Conservation (phyloP, 192 early-diverging fungal genomes). For the Entomortierella chlamydospora region DNA sequence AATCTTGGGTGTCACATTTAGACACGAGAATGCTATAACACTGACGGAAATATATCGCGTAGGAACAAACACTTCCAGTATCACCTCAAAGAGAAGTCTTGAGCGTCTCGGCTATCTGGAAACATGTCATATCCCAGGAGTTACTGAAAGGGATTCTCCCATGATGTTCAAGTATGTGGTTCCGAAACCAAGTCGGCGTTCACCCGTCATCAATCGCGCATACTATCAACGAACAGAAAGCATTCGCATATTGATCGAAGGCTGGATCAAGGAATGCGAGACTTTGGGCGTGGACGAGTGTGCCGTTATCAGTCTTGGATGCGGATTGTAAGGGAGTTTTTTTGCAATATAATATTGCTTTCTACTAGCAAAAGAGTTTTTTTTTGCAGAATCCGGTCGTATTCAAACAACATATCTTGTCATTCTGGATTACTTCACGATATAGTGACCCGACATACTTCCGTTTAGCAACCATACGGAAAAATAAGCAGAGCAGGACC, state of each 20-base stretch:
- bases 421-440: neutral
- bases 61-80: conserved; percentile 53
- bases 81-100: conserved; percentile 48
- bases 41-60: neutral
- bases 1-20: too few species aligned
- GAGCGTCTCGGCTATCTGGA: conserved; percentile 47
- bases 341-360: neutral
- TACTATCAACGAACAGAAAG: conserved; percentile 42
- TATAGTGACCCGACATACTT: conserved; percentile 47
- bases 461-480: conserved; percentile 20
- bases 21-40: neutral
- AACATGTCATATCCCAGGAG: conserved; percentile 28
- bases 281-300: conserved; percentile 18
- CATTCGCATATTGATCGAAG: conserved; percentile 37
- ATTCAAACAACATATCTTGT: neutral
- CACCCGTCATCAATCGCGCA: conserved; percentile 51
- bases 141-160: conserved; percentile 37
- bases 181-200: conserved; percentile 35
- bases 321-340: conserved; percentile 36
- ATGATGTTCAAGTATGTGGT: conserved; percentile 50
- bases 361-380: too few species aligned
- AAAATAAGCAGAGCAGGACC: conserved; percentile 18
- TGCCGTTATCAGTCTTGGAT: conserved; percentile 38
- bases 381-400: too few species aligned
- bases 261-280: conserved; percentile 44